Conservation (phyloP, 805 yeast species). For the Zygosaccharomyces lentus region DNA sequence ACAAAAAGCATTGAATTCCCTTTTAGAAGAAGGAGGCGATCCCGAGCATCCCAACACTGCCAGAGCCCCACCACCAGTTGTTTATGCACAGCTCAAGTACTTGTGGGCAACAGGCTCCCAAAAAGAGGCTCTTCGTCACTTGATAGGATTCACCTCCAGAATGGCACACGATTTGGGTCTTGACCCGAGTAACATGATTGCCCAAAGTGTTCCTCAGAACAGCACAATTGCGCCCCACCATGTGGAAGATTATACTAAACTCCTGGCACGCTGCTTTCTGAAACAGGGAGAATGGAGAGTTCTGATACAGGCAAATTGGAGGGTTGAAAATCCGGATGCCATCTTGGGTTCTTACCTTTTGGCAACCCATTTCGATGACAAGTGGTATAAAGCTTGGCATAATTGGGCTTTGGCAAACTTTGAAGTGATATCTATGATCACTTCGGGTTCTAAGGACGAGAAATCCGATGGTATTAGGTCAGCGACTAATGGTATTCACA, state of each 20-base stretch:
- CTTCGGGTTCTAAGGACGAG: constrained; percentile 27
- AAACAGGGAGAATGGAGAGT: constrained; percentile 99
- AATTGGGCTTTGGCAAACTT: constrained; percentile 98
- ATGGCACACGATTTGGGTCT: constrained; percentile 86
- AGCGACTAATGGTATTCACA: constrained; percentile 13
- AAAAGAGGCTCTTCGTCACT: constrained; percentile 76
- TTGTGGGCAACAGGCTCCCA: constrained; percentile 96
- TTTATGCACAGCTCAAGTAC: constrained; percentile 92
- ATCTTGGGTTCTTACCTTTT: constrained; percentile 86
- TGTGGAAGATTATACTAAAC: constrained; percentile 74
- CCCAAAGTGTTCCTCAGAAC: constrained; percentile 75
- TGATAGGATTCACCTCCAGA: constrained; percentile 85
- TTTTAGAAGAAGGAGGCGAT: constrained; percentile 70
- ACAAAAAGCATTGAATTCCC: constrained; percentile 78
- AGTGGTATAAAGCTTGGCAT: constrained; percentile 99
- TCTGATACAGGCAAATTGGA: constrained; percentile 74
- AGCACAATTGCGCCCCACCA: constrained; percentile 47
- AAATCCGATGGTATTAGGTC: constrained; percentile 16
- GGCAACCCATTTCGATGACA: constrained; percentile 89
- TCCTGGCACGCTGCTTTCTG: constrained; percentile 88
- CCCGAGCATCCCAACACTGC: constrained; percentile 50
- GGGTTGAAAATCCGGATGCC: constrained; percentile 69
- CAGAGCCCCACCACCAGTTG: constrained; percentile 93
- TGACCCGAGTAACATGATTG: constrained; percentile 79
- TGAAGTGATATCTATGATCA: constrained; percentile 75